Evolutionary conservation across 2,329 filamentous ascomycete genomes (phyloP), one percentile per base, ranked within the genome.

Genomic region (Talaromyces albobiverticillius): DNA sequence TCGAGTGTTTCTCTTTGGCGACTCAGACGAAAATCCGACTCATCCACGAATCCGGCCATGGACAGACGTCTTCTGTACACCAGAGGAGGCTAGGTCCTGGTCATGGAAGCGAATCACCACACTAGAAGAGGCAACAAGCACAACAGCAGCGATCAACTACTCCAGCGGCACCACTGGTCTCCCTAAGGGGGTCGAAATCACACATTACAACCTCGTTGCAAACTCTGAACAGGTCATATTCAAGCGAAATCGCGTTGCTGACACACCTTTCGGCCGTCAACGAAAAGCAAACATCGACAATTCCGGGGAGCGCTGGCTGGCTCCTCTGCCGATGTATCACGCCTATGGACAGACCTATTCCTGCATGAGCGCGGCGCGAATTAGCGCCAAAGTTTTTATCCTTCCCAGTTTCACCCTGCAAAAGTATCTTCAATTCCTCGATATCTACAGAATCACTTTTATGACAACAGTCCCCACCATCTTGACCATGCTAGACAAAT

Each of bases 151-250:
- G 22, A 80, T 95, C 58, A 94, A 94, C 69, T 95, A 93, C 71
- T 88, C 84, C 60, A 70, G 67, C 53, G 74, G 36, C 5, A 5
- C 6, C 6, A 31, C 46, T n/a, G 41, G 47, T 31, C 78, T 90
- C 3, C 88, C 90, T 6, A 95, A 95, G 67, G 90, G 90, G 10
- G 90, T 94, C 13, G 84, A 88, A 71, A 87, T 94, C 59, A 83
- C 85, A 16, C 89, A 95, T 70, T 76, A 78, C 56, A 87, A 89
- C 61, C 88, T 90, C 63, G 81, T 91, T 38, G 80, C 88, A 57
- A 93, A 93, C 65, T 81, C 83, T 59, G 63, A 75, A 13, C 84
- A 88, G 56, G 80, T 83, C 13, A 75, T 79, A 11, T 72, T 76
- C 59, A 43, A 43, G 41, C 41, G 41, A 10, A 16, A 34, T 22